These are phyloP conservation scores for Botrytis pseudocinerea DNA, from an alignment of 2,329 filamentous ascomycete genomes.

Conservation along the genomic window DNA sequence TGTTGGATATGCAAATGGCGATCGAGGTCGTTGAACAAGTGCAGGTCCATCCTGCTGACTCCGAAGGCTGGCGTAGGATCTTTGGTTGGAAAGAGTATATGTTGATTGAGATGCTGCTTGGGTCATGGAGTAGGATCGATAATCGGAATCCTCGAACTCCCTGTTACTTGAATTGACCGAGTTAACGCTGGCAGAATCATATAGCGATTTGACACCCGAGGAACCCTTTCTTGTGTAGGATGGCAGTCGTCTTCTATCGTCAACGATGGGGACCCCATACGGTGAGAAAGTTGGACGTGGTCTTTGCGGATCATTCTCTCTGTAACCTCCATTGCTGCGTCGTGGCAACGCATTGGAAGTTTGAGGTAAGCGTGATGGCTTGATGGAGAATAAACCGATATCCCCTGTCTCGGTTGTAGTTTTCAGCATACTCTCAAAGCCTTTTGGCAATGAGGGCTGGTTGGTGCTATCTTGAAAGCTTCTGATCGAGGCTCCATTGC, in stretches of 20 bases:
- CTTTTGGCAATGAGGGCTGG: constrained; percentile 52
- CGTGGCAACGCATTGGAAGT: constrained; percentile 32
- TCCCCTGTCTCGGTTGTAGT: constrained; percentile 67
- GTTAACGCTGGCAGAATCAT: constrained; percentile 52
- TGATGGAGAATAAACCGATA: constrained; percentile 61
- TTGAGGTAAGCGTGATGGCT: constrained; percentile 42
- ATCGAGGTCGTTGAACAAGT: constrained; percentile 54
- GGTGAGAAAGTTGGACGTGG: constrained; percentile 31
- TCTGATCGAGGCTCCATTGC: constrained; percentile 44
- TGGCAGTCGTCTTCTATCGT: constrained; percentile 49
- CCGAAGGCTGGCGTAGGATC: constrained; percentile 51
- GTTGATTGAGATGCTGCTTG: constrained; percentile 44
- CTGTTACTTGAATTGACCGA: constrained; percentile 43
- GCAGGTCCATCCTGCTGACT: constrained; percentile 46
- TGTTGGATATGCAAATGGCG: constrained; percentile 60
- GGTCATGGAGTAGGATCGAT: constrained; percentile 57
- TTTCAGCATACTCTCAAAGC: constrained; percentile 64
- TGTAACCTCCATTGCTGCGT: constrained; percentile 27
- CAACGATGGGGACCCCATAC: constrained; percentile 39
- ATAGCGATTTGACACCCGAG: constrained; percentile 58
- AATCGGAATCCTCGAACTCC: constrained; percentile 47
- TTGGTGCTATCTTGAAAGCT: constrained; percentile 43
- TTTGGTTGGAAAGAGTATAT: constrained; percentile 48
- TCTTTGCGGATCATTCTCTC: constrained; percentile 29
- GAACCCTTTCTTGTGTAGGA: constrained; percentile 50